A percentile compares a stretch with the other conserved stretches of the same genome.
Evolutionary conservation across 2,329 filamentous ascomycete species (phyloP).

Genomic region (Calonectria pauciramosa): DNA sequence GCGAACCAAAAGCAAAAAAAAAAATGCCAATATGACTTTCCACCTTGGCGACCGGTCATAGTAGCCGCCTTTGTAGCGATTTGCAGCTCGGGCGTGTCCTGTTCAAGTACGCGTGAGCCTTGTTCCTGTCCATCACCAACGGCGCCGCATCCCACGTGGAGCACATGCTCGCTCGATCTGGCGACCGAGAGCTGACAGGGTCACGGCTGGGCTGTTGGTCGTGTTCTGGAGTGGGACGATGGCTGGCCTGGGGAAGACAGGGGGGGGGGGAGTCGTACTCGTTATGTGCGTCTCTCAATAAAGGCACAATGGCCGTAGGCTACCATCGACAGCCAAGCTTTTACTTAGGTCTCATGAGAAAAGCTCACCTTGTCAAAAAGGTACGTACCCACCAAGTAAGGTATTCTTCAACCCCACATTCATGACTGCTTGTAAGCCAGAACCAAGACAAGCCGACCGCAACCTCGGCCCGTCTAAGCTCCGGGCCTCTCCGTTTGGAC

Average conservation of each 20-base stretch:
- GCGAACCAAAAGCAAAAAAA: neutral
- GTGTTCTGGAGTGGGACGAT: neutral
- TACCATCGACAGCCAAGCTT: neutral
- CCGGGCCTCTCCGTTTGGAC: conserved; percentile 9
- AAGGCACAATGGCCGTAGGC: neutral
- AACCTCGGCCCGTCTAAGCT: conserved; percentile 27
- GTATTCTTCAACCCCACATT: neutral
- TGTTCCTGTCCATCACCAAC: conserved; percentile 14
- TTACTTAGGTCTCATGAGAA: neutral
- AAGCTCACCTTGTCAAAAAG: neutral
- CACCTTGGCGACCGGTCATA: neutral
- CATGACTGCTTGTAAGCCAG: neutral
- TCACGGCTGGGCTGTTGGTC: neutral
- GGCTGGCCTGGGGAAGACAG: neutral
- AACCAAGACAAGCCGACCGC: neutral
- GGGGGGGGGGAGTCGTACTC: neutral
- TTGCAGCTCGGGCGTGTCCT: neutral
- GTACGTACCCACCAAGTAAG: conserved; percentile 1
- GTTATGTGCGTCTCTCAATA: neutral
- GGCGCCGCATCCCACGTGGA: conserved; percentile 35
- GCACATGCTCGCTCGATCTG: conserved; percentile 32
- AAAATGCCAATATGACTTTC: neutral
- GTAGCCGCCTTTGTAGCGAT: neutral
- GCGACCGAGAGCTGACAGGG: conserved; percentile 34
- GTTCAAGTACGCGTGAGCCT: neutral